These are phyloP conservation scores for Truncatella angustata DNA, from an alignment of 2,329 filamentous ascomycete species.

Conservation along the genomic window DNA sequence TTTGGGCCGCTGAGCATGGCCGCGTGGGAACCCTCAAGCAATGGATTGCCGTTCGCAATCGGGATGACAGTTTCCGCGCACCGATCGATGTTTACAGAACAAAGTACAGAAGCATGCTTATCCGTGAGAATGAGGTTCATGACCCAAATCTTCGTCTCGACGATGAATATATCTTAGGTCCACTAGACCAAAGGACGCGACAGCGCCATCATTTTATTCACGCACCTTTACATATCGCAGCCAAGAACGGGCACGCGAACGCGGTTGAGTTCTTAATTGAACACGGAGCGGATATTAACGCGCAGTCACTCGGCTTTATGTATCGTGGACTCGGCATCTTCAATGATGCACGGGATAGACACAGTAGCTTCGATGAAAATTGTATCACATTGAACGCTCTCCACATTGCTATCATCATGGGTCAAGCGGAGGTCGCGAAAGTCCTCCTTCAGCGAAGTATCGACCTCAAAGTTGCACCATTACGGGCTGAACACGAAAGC, in stretches of 20 bases:
- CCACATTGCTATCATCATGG: neutral
- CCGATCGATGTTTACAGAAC: neutral
- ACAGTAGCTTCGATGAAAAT: too few species aligned
- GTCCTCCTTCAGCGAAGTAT: neutral
- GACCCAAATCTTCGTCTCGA: neutral
- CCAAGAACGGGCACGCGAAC: neutral
- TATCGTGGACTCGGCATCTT: neutral
- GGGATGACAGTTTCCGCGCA: neutral
- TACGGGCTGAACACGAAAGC: neutral
- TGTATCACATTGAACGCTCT: neutral
- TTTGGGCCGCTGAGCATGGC: slow-evolving; percentile 1
- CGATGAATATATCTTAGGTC: neutral
- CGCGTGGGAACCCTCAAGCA: neutral
- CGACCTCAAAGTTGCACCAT: neutral
- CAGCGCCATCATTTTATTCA: neutral
- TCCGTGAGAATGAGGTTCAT: too few species aligned
- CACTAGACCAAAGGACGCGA: neutral
- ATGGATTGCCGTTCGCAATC: neutral
- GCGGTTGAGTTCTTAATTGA: slow-evolving; percentile 2
- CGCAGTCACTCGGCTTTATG: neutral
- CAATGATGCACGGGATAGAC: neutral
- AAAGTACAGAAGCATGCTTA: too few species aligned
- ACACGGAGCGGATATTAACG: slow-evolving; percentile 2
- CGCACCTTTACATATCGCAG: neutral
- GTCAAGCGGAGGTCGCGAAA: neutral